A percentile compares a stretch with the other conserved stretches of the same genome.
These are phyloP conservation scores for Grosmannia serpens DNA, from an alignment of 2,329 filamentous ascomycete genomes.

Conservation along the genomic window DNA sequence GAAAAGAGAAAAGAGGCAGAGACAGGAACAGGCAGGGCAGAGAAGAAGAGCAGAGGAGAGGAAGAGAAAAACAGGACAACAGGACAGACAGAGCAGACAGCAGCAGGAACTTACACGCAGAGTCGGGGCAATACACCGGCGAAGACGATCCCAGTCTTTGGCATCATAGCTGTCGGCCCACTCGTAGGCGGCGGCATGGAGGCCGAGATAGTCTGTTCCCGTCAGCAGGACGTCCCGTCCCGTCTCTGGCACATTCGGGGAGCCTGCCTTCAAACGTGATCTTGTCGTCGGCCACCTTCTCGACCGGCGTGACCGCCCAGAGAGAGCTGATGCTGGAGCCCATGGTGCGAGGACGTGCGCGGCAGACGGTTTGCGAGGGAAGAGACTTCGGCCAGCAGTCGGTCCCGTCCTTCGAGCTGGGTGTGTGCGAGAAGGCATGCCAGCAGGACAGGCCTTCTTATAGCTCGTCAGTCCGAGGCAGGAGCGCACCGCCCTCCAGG, in stretches of 20 bases:
- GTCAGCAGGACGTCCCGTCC: neutral
- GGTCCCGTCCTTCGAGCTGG: no score
- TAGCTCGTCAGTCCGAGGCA: neutral
- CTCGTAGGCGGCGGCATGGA: constrained; percentile 40
- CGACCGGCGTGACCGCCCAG: neutral
- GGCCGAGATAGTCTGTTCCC: constrained; percentile 34
- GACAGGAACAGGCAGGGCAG: no score
- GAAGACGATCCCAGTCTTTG: constrained; percentile 52
- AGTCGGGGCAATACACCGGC: constrained; percentile 51
- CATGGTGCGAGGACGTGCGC: constrained; percentile 4
- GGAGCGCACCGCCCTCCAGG: no score
- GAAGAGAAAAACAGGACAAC: neutral
- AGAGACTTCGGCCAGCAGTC: no score
- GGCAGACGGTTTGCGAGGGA: no score
- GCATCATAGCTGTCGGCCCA: constrained; percentile 57
- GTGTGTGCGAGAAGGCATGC: no score
- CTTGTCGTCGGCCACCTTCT: neutral
- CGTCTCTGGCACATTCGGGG: neutral
- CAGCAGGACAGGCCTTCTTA: no score
- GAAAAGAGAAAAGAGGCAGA: no score
- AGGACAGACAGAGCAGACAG: neutral
- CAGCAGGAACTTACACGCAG: constrained; percentile 26
- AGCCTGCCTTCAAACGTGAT: constrained; percentile 11
- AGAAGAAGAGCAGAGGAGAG: no score
- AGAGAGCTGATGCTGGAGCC: constrained; percentile 7